These are phyloP conservation scores for Ochetophila trinervis DNA, from an alignment of 306 rosid genomes.

Conservation along the genomic window DNA sequence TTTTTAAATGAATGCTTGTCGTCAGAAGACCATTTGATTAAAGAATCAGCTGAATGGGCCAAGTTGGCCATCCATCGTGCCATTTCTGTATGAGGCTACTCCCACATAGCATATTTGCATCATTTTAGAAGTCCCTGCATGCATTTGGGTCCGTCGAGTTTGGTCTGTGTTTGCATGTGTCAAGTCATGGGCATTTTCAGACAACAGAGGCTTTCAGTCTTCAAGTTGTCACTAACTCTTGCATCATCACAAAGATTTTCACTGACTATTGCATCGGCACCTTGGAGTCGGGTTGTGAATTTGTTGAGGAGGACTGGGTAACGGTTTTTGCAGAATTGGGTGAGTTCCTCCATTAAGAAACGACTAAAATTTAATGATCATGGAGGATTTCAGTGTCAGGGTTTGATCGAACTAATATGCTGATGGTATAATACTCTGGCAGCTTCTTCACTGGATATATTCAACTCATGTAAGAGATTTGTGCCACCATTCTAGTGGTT, in stretches of 20 bases:
- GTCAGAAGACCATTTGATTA: conserved; percentile 80
- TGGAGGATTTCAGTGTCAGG: conserved; percentile 24
- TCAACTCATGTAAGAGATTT: conserved; percentile 15
- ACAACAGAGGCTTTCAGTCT: conserved; percentile 61
- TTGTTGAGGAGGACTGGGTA: conserved; percentile 47
- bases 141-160: conserved; percentile 69
- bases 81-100: conserved; percentile 67
- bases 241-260: conserved; percentile 71
- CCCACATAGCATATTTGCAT: conserved; percentile 36
- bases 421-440: not conserved
- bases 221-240: conserved; percentile 81
- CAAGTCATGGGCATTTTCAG: conserved; percentile 54
- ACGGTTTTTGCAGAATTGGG: conserved; percentile 24
- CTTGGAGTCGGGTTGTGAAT: conserved; percentile 41
- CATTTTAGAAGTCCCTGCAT: conserved; percentile 56
- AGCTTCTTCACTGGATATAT: conserved; percentile 6
- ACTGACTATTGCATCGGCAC: conserved; percentile 76
- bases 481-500: conserved; percentile 7
- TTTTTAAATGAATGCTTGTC: conserved; percentile 86
- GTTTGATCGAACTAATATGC: conserved; percentile 28
- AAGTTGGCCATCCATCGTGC: conserved; percentile 86
- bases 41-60: conserved; percentile 96
- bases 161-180: conserved; percentile 66
- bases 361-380: conserved; percentile 1
- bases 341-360: conserved; percentile 20